Evolutionary conservation across 495 filamentous ascomycete genomes (phyloP).

Genomic region (Penicillium pulvis): DNA sequence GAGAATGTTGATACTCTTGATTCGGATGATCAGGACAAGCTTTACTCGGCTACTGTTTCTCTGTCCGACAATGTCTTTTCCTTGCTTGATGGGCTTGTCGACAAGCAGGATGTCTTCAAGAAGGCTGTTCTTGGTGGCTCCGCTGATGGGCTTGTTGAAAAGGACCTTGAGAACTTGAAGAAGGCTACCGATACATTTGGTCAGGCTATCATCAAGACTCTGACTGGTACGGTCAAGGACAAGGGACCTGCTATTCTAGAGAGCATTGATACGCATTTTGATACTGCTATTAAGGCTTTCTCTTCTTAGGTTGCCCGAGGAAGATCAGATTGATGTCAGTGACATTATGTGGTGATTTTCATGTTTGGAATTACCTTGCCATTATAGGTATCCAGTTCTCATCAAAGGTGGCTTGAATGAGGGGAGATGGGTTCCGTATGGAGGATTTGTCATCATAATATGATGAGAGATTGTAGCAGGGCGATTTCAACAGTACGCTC

Average conservation of each 20-base stretch:
- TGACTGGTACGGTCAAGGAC: constrained; percentile 3
- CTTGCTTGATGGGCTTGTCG: constrained; percentile 7
- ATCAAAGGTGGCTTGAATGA: too few species aligned
- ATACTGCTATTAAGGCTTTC: constrained; percentile 9
- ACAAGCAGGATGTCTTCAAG: constrained; percentile 5
- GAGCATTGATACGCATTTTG: constrained; percentile 5
- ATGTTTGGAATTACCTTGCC: not conserved
- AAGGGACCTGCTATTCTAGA: not conserved
- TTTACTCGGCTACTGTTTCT: not conserved
- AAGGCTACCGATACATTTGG: constrained; percentile 6
- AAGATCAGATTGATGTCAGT: not conserved
- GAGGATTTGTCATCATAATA: too few species aligned
- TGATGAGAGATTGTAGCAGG: too few species aligned
- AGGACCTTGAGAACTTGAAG: constrained; percentile 8
- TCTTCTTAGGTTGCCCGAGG: not conserved
- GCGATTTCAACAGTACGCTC: too few species aligned
- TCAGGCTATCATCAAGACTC: constrained; percentile 2
- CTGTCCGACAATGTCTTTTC: constrained; percentile 1
- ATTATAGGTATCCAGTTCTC: too few species aligned
- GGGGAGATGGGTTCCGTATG: too few species aligned
- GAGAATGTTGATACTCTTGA: not conserved
- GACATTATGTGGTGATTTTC: not conserved
- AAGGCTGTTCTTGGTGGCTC: constrained; percentile 10
- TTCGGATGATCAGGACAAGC: constrained; percentile 5
- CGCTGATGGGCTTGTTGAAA: constrained; percentile 4